These are phyloP conservation scores for Geotrichum reessii DNA, from an alignment of 1,139 yeast species.

Conservation along the genomic window DNA sequence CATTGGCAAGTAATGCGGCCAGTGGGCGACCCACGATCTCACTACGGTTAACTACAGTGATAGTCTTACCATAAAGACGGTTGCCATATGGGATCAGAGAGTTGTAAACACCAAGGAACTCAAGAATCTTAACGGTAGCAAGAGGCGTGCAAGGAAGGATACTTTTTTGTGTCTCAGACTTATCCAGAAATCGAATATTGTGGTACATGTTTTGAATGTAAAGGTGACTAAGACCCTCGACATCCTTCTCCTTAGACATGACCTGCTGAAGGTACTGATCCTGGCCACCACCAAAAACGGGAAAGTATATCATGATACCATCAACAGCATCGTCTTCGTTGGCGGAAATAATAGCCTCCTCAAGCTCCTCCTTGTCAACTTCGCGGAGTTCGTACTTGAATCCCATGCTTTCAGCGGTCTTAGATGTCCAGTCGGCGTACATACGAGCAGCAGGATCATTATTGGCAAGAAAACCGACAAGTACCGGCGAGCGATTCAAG, in stretches of 20 bases:
- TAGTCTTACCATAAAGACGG: constrained; percentile 84
- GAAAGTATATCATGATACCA: constrained; percentile 98
- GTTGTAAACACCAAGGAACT: constrained; percentile 84
- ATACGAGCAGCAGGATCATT: constrained; percentile 89
- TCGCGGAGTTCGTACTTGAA: constrained; percentile 72
- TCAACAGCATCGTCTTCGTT: constrained; percentile 70
- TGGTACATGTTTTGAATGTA: constrained; percentile 94
- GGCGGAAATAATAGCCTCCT: constrained; percentile 75
- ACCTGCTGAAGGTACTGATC: constrained; percentile 94
- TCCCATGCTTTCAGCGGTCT: constrained; percentile 81
- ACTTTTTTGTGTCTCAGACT: constrained; percentile 63
- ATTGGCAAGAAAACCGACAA: constrained; percentile 90
- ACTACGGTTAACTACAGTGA: constrained; percentile 84
- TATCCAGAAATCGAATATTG: constrained; percentile 76
- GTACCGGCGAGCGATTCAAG: constrained; percentile 54
- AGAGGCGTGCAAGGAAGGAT: constrained; percentile 94
- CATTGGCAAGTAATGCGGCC: constrained; percentile 93
- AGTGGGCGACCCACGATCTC: constrained; percentile 97
- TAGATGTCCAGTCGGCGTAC: constrained; percentile 95
- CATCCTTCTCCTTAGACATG: constrained; percentile 80
- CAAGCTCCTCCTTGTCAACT: constrained; percentile 75
- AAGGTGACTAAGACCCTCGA: constrained; percentile 87
- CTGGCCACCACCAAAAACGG: constrained; percentile 91
- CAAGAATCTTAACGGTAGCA: constrained; percentile 89
- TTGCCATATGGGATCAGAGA: constrained; percentile 78